These are phyloP conservation scores for Xylaria castorea DNA, from an alignment of 495 filamentous ascomycete genomes.

Conservation along the genomic window DNA sequence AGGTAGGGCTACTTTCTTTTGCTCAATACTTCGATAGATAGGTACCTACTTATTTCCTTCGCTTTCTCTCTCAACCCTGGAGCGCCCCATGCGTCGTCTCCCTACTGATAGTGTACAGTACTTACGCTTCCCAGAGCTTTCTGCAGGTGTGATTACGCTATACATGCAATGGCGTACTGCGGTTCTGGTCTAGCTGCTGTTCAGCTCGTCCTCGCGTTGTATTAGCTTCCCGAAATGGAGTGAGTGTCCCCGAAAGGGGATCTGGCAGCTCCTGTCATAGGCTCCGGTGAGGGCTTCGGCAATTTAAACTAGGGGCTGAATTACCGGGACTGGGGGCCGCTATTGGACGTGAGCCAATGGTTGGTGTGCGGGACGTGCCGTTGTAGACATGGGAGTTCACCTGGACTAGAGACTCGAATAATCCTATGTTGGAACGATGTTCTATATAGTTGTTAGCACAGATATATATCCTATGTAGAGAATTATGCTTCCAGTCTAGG, in stretches of 20 bases:
- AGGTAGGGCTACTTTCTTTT: background rate
- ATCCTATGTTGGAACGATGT: background rate
- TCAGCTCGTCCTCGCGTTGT: slow-evolving; percentile 6
- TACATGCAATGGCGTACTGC: slow-evolving; percentile 2
- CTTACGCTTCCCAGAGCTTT: background rate
- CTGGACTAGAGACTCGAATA: background rate
- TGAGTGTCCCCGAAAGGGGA: slow-evolving; percentile 20
- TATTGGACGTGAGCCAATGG: slow-evolving; percentile 1
- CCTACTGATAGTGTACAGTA: too few species aligned
- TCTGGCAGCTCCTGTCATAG: background rate
- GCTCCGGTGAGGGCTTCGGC: background rate
- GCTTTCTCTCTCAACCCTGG: background rate
- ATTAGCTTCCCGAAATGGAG: slow-evolving; percentile 22
- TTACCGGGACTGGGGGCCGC: background rate
- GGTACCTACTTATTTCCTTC: background rate
- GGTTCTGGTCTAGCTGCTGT: slow-evolving; percentile 6
- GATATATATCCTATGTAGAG: background rate
- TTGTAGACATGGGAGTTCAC: background rate
- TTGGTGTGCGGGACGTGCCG: slow-evolving; percentile 10
- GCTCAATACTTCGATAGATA: background rate
- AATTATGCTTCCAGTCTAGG: background rate
- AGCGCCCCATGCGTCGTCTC: background rate
- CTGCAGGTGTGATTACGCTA: slow-evolving; percentile 18
- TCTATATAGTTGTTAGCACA: background rate
- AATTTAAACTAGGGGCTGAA: slow-evolving; percentile 6